Percentiles rank a stretch among this genome's conserved stretches.
These are phyloP conservation scores for Zancudomyces culisetae DNA, from an alignment of 371 early-diverging fungal species.

Conservation along the genomic window DNA sequence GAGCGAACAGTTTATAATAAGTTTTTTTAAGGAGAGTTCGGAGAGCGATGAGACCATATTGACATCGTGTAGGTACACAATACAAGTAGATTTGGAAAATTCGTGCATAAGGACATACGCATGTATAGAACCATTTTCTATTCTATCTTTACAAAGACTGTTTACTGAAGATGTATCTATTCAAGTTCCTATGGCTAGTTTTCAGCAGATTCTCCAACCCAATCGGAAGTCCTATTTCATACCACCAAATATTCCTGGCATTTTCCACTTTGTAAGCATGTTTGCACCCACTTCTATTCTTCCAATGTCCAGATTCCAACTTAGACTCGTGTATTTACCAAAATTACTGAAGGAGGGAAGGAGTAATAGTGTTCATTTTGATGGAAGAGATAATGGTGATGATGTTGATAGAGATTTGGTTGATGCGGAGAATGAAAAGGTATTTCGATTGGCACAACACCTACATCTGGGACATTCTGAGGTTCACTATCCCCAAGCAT, in stretches of 20 bases:
- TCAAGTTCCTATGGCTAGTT: constrained; percentile 22
- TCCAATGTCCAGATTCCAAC: constrained; percentile 3
- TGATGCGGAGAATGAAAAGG: neutral
- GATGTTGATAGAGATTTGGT: neutral
- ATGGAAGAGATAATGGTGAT: too few relatives aligned
- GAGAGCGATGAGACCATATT: constrained; percentile 18
- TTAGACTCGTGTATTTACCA: constrained; percentile 1
- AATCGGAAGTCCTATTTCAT: constrained; percentile 26
- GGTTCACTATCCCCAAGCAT: neutral
- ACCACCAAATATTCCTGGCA: constrained; percentile 21
- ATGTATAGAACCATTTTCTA: constrained; percentile 23
- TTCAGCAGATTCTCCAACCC: constrained; percentile 24
- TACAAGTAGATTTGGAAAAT: constrained; percentile 21
- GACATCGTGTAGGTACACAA: constrained; percentile 21
- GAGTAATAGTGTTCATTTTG: neutral
- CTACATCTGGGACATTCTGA: neutral
- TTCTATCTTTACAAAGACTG: constrained; percentile 13
- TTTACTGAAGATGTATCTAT: constrained; percentile 22
- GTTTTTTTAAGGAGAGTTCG: constrained; percentile 22
- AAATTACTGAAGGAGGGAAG: neutral
- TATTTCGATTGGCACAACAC: neutral
- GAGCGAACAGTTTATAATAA: constrained; percentile 2
- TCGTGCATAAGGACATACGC: constrained; percentile 20
- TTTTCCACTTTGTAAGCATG: constrained; percentile 20
- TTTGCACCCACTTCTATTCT: constrained; percentile 7